Evolutionary conservation across 2,329 filamentous ascomycete genomes (phyloP), one percentile per base, ranked within the genome.

Genomic region (Polytolypa hystricis): DNA sequence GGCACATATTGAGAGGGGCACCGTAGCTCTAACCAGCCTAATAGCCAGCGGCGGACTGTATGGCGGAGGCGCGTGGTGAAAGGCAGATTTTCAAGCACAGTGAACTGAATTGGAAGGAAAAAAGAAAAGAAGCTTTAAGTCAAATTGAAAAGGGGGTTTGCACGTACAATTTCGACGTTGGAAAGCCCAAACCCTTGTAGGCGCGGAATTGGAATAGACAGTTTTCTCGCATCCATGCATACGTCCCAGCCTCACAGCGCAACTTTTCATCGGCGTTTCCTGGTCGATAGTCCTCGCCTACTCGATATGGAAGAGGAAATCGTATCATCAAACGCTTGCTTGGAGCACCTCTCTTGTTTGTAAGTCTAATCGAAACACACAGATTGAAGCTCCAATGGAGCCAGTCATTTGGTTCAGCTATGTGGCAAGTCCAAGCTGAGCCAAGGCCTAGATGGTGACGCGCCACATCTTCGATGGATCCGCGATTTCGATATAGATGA

Each of bases 381-480:
- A 57, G 46, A 38, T 62, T 63, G 42, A 59, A 61, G 38, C 48
- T 52, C 5, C 57, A 57, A 30, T 46, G 38, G 26, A 53, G 45
- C 57, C 58, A 58, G 23, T 53, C 42, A 15, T 43, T 38, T 16
- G 49, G 45, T 40, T 48, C 42, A 41, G 43, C 39, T 4, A 52
- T 14, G 31, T 37, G 39, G 35, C 49, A 52, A 6, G 21, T 35
- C 3, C 30, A 18, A 4, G 11, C 32, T 7, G 12, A 16, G 19
- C 12, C 33, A 8, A 56, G 39, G 11, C 42, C 35, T 2, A 58
- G 43, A 45, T 58, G 53, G 38, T 49, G 45, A 18, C 51, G 42
- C 12, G 54, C 48, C 12, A 52, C 40, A 35, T 26, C 42, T 38
- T 55, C 42, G 9, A 57, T 52, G 10, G 42, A 43, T 2, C 35